Conservation (phyloP, 2,329 filamentous ascomycete species). For the Nothopassalora personata region DNA sequence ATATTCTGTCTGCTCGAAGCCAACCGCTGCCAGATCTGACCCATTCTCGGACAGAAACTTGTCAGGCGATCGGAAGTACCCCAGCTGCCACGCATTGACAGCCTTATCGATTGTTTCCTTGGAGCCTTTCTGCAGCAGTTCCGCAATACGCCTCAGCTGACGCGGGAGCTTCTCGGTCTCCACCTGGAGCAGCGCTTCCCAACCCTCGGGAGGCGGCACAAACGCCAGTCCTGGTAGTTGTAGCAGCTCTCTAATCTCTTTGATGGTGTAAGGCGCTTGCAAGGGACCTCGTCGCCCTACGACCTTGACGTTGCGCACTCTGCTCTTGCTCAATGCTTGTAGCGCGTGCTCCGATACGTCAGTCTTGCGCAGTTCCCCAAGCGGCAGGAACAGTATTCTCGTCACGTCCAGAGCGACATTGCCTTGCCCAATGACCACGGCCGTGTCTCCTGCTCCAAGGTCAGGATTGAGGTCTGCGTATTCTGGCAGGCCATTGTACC, state of each 20-base stretch:
- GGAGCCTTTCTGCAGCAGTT: constrained; percentile 74
- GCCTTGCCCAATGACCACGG: constrained; percentile 85
- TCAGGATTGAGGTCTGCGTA: constrained; percentile 67
- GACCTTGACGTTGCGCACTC: constrained; percentile 73
- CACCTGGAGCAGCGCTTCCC: constrained; percentile 39
- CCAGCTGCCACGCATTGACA: constrained; percentile 71
- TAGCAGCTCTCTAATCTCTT: constrained; percentile 84
- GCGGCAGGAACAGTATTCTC: constrained; percentile 71
- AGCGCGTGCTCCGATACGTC: constrained; percentile 86
- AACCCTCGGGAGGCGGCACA: constrained; percentile 45
- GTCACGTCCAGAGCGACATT: constrained; percentile 95
- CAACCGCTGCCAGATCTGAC: constrained; percentile 56
- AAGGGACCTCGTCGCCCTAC: constrained; percentile 77
- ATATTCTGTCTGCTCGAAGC: constrained; percentile 55
- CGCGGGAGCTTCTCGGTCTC: constrained; percentile 65
- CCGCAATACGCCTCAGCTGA: constrained; percentile 69
- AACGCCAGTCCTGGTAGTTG: constrained; percentile 69
- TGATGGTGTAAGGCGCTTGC: constrained; percentile 91
- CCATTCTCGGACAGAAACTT: constrained; percentile 55
- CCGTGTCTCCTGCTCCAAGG: constrained; percentile 70
- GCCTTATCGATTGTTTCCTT: constrained; percentile 44
- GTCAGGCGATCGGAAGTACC: constrained; percentile 76
- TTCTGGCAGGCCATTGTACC: constrained; percentile 95
- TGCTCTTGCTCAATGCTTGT: constrained; percentile 65
- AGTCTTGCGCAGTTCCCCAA: constrained; percentile 69